Evolutionary conservation across 1,284 basidiomycete genomes (phyloP).

Genomic region (Cryptococcus sp.): DNA sequence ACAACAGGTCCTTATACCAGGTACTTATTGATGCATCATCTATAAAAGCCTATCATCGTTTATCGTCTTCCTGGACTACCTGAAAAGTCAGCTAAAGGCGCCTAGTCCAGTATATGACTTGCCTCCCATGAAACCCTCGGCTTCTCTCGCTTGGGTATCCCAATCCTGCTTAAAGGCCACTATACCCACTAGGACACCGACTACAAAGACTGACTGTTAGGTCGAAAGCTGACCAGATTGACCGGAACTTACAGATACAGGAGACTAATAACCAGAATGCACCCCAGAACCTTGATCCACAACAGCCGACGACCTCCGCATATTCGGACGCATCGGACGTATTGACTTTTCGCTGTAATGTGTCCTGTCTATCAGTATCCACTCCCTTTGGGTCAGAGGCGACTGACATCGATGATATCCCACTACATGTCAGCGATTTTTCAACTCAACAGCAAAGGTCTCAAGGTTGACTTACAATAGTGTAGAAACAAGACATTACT

Average conservation of each 20-base stretch:
- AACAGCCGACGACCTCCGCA: slow-evolving; percentile 72
- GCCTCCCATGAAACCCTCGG: slow-evolving; percentile 42
- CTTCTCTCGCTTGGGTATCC: slow-evolving; percentile 32
- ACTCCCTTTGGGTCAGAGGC: neutral
- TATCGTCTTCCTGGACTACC: neutral
- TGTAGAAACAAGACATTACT: slow-evolving; percentile 87
- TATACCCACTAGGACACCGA: slow-evolving; percentile 76
- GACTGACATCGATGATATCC: slow-evolving; percentile 69
- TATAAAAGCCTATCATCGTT: neutral
- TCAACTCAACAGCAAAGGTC: neutral
- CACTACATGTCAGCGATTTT: slow-evolving; percentile 53
- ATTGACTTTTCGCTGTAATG: slow-evolving; percentile 84
- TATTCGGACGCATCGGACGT: slow-evolving; percentile 87
- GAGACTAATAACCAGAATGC: slow-evolving; percentile 85
- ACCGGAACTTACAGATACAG: slow-evolving; percentile 53
- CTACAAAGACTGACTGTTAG: slow-evolving; percentile 59
- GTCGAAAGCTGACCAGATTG: neutral
- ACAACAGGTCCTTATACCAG: slow-evolving; percentile 28
- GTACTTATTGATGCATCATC: slow-evolving; percentile 3
- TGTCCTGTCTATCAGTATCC: slow-evolving; percentile 53
- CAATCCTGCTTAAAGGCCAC: slow-evolving; percentile 70
- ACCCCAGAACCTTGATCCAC: slow-evolving; percentile 53
- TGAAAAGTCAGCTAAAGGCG: neutral
- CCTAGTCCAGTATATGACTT: too few species aligned
- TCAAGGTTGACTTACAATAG: slow-evolving; percentile 29